Conservation (phyloP, 176 grass and related monocot genomes). For the Carex scoparia region DNA sequence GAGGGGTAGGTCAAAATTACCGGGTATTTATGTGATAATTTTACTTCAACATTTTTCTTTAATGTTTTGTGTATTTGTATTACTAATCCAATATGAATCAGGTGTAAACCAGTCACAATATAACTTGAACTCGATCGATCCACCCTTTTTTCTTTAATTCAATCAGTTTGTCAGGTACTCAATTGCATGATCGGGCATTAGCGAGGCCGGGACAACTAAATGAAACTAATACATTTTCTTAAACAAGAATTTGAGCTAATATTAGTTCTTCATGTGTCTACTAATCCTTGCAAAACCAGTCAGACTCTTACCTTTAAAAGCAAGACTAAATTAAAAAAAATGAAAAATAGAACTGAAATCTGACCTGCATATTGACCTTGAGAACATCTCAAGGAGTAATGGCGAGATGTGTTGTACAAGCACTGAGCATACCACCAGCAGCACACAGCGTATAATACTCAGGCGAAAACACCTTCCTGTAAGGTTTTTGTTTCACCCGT, state of each 20-base stretch:
- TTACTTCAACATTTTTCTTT: neutral
- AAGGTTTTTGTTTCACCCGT: neutral
- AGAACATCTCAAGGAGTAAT: slow-evolving; percentile 92
- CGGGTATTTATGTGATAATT: neutral
- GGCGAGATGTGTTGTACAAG: slow-evolving; percentile 81
- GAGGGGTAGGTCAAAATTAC: neutral
- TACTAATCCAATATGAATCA: neutral
- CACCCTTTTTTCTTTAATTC: neutral
- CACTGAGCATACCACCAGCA: slow-evolving; percentile 83
- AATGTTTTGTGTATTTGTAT: neutral
- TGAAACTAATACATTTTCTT: neutral
- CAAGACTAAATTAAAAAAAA: neutral
- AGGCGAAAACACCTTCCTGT: slow-evolving; percentile 67
- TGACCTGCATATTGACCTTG: slow-evolving; percentile 98
- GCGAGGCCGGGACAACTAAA: no score
- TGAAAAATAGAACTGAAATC: neutral
- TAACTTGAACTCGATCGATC: neutral
- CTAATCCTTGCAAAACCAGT: neutral
- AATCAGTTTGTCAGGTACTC: neutral
- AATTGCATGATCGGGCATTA: neutral
- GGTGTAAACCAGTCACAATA: neutral
- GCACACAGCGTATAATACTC: slow-evolving; percentile 86
- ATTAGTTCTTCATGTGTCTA: neutral
- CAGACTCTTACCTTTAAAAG: neutral
- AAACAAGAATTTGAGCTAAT: neutral